These are phyloP conservation scores for Ilex aquifolium DNA, from an alignment of 257 asterid genomes.

Conservation along the genomic window DNA sequence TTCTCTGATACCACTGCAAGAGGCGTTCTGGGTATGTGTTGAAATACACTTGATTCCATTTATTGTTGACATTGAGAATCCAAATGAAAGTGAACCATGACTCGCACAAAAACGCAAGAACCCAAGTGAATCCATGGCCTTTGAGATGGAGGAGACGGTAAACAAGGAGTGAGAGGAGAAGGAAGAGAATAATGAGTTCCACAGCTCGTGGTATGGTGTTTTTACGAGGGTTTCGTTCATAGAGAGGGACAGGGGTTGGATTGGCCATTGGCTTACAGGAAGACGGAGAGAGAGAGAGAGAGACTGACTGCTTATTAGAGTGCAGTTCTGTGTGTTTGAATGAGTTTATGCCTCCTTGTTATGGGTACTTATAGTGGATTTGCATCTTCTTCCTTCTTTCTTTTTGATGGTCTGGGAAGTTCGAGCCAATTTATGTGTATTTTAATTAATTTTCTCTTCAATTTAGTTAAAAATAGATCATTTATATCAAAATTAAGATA, in stretches of 20 bases:
- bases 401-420: too few relatives aligned
- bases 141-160: slow-evolving; percentile 19
- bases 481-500: too few relatives aligned
- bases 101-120: slow-evolving; percentile 28
- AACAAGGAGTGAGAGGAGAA: slow-evolving; percentile 21
- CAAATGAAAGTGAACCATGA: slow-evolving; percentile 39
- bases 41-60: slow-evolving; percentile 23
- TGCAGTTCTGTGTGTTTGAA: too few relatives aligned
- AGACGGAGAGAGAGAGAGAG: slow-evolving; percentile 3
- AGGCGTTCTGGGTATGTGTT: slow-evolving; percentile 23
- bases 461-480: too few relatives aligned
- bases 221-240: slow-evolving; percentile 9
- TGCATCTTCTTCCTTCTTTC: too few relatives aligned
- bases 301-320: too few relatives aligned
- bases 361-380: too few relatives aligned
- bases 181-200: slow-evolving; percentile 28
- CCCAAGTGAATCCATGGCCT: slow-evolving; percentile 20
- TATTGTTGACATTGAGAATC: slow-evolving; percentile 24
- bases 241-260: not conserved
- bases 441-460: too few relatives aligned
- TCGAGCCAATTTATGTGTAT: too few relatives aligned
- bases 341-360: too few relatives aligned
- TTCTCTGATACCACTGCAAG: slow-evolving; percentile 12
- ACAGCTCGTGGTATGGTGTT: slow-evolving; percentile 17
- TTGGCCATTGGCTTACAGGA: too few relatives aligned